These are phyloP conservation scores for Lachancea meyersii DNA, from an alignment of 805 yeast genomes.

Conservation along the genomic window DNA sequence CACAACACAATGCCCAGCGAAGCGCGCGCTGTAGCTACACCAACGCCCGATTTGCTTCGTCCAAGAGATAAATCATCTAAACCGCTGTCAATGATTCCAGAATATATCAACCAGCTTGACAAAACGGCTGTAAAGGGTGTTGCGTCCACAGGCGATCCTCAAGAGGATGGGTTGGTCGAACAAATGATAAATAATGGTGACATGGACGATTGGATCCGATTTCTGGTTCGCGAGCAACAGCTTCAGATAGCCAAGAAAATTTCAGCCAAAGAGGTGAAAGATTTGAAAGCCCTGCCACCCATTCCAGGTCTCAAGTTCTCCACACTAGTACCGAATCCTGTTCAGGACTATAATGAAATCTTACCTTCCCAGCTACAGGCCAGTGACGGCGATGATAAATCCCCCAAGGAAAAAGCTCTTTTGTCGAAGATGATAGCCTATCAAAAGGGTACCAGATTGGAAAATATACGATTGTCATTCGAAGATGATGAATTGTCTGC, in stretches of 20 bases:
- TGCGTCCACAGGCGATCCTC: constrained; percentile 12
- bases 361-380: constrained; percentile 29
- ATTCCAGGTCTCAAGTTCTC: constrained; percentile 25
- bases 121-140: constrained; percentile 11
- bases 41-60: constrained; percentile 27
- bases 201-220: constrained; percentile 35
- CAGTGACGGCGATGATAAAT: constrained; percentile 33
- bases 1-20: constrained; percentile 39
- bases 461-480: constrained; percentile 28
- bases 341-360: constrained; percentile 28
- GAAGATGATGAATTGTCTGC: constrained; percentile 16
- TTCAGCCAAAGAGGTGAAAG: constrained; percentile 19
- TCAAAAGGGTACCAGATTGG: constrained; percentile 30
- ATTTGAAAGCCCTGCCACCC: constrained; percentile 18
- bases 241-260: constrained; percentile 21
- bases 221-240: constrained; percentile 28
- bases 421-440: constrained; percentile 36
- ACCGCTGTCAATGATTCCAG: constrained; percentile 27
- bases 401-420: constrained; percentile 23
- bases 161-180: constrained; percentile 24
- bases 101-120: constrained; percentile 27
- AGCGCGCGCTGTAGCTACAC: constrained; percentile 36
- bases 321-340: constrained; percentile 7
- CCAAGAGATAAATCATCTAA: constrained; percentile 16
- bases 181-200: constrained; percentile 29